Conservation (phyloP, 352 stramenopile genomes). For the Globisporangium echinulatum region DNA sequence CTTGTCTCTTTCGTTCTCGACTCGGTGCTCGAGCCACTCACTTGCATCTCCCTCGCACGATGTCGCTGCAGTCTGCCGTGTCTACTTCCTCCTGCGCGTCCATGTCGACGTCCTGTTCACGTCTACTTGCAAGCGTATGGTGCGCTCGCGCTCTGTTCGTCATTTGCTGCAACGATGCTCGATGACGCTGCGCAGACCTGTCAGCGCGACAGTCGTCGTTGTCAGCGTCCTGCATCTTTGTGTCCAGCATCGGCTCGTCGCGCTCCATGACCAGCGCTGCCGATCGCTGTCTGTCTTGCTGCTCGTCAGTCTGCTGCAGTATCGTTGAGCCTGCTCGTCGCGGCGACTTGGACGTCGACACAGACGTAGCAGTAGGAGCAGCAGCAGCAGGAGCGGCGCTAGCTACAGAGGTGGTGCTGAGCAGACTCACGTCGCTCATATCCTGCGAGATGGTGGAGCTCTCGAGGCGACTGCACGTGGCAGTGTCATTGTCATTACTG, state of each 20-base stretch:
- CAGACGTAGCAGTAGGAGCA: neutral
- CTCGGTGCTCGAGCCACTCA: no score
- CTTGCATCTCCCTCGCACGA: no score
- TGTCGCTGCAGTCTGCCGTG: no score
- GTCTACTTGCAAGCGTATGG: neutral
- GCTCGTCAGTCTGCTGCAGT: neutral
- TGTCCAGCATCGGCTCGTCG: slow-evolving; percentile 1
- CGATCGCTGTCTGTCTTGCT: neutral
- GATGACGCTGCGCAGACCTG: neutral
- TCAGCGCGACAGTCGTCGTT: neutral
- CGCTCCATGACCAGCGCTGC: neutral
- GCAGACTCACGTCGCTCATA: slow-evolving; percentile 8
- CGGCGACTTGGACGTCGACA: neutral
- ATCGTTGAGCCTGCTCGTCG: neutral
- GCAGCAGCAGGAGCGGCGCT: neutral
- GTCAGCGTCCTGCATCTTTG: slow-evolving; percentile 1
- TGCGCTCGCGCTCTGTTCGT: neutral
- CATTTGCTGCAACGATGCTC: neutral
- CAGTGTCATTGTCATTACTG: neutral
- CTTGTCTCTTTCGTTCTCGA: no score
- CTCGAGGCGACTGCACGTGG: neutral
- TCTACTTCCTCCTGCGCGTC: no score
- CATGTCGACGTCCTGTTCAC: neutral
- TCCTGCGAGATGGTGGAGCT: slow-evolving; percentile 13
- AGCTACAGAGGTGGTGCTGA: neutral